A percentile compares a stretch with the other conserved stretches of the same genome.
These are phyloP conservation scores for Chlorella sp. DNA, from an alignment of 139 green algal genomes.

Conservation along the genomic window DNA sequence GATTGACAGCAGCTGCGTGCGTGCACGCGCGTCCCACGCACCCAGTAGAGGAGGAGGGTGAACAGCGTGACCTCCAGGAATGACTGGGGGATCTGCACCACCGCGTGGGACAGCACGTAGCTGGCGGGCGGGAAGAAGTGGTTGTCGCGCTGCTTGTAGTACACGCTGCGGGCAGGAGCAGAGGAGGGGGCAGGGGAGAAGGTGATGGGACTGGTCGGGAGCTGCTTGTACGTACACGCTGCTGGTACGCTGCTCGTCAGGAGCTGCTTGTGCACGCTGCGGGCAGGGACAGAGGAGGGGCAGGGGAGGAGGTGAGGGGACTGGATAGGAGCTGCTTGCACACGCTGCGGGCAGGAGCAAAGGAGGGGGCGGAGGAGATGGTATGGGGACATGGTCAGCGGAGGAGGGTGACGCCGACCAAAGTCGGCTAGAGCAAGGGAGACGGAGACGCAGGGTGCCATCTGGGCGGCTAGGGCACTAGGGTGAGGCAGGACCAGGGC, in stretches of 20 bases:
- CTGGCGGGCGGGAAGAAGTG: conserved; percentile 72
- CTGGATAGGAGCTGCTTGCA: conserved; percentile 42
- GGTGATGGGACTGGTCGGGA: background rate
- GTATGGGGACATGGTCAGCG: background rate
- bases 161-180: conserved; percentile 59
- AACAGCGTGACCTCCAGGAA: conserved; percentile 67
- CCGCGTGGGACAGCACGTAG: conserved; percentile 49
- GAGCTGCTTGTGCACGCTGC: too few relatives aligned
- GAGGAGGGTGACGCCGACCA: too few relatives aligned
- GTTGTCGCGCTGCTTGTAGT: conserved; percentile 84
- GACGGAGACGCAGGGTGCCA: background rate
- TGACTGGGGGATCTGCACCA: conserved; percentile 62
- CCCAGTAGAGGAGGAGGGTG: conserved; percentile 70
- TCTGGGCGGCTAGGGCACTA: background rate
- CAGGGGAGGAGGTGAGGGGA: background rate
- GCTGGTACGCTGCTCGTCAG: background rate
- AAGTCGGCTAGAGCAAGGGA: too few relatives aligned
- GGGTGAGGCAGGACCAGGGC: background rate
- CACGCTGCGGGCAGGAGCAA: conserved; percentile 49
- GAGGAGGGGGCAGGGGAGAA: background rate
- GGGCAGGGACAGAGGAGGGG: background rate
- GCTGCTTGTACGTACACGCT: too few relatives aligned
- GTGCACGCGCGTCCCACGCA: conserved; percentile 14
- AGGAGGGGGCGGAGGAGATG: background rate
- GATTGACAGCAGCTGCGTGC: too few relatives aligned